Percentiles rank a stretch among this genome's conserved stretches.
Evolutionary conservation across 1,139 yeast species (phyloP).

Genomic region (Spencermartinsiella ligniputridi): DNA sequence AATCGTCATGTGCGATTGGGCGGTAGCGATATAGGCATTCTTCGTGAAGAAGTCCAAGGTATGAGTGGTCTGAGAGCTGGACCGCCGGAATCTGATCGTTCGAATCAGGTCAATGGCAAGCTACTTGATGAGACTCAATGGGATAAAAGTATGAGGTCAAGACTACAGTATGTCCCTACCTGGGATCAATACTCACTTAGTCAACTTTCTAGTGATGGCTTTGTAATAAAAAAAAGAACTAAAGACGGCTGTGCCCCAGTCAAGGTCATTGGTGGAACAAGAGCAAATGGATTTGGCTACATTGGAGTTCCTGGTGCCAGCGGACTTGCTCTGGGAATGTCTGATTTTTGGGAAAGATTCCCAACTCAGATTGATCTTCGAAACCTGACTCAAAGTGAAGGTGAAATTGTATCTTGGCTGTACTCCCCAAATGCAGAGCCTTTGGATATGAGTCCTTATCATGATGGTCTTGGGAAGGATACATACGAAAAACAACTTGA

Average conservation of each 20-base stretch:
- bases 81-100: conserved; percentile 1
- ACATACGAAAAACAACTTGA: conserved; percentile 13
- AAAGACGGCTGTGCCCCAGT: conserved; percentile 7
- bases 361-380: conserved; percentile 13
- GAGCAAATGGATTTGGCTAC: conserved; percentile 7
- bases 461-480: conserved; percentile 14
- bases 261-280: conserved; percentile 7
- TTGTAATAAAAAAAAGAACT: conserved; percentile 9
- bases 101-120: conserved; percentile 3
- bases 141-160: neutral
- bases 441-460: conserved; percentile 15
- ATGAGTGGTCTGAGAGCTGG: conserved; percentile 8
- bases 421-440: conserved; percentile 17
- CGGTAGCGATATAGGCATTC: conserved; percentile 6
- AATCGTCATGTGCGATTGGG: conserved; percentile 9
- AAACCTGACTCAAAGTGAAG: conserved; percentile 7
- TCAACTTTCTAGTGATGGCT: conserved; percentile 9
- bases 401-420: conserved; percentile 13
- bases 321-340: conserved; percentile 15
- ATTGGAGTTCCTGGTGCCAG: conserved; percentile 13
- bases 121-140: neutral
- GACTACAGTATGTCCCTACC: conserved; percentile 6
- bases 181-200: conserved; percentile 8
- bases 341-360: conserved; percentile 20
- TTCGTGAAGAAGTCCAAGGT: conserved; percentile 8